phyloP scores from a whole-genome alignment of 2,329 filamentous ascomycete genomes.

The Aspergillus oerlinghausenensis region DNA sequence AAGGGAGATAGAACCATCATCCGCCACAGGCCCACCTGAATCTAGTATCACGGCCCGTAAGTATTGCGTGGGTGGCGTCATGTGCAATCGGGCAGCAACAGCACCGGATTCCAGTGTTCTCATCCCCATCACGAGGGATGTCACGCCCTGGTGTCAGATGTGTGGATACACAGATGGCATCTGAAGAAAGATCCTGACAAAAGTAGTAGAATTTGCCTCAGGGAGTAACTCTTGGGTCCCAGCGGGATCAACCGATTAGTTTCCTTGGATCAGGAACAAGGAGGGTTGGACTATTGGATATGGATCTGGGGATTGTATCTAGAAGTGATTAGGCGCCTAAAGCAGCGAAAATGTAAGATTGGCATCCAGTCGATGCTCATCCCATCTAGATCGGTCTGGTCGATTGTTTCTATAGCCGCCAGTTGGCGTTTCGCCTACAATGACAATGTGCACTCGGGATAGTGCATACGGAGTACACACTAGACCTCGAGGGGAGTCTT shows the following conservation, averaged over 20 bases:
- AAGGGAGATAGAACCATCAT: not conserved
- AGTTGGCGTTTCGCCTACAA: not conserved
- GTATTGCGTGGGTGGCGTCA: not conserved
- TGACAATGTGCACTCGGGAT: not conserved
- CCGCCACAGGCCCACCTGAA: not conserved
- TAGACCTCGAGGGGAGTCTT: not conserved
- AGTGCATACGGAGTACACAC: not conserved
- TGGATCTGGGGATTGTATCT: not conserved
- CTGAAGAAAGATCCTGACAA: not conserved
- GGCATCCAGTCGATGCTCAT: not conserved
- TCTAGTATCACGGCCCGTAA: not conserved
- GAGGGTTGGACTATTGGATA: not conserved
- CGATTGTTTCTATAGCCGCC: not conserved
- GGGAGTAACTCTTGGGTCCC: constrained; percentile 4
- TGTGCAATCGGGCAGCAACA: not conserved
- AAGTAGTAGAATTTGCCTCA: not conserved
- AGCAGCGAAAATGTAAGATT: not conserved
- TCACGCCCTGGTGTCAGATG: not conserved
- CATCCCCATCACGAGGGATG: not conserved
- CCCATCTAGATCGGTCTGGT: not conserved
- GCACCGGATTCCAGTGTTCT: not conserved
- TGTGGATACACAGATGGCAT: not conserved
- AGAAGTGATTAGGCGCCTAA: not conserved
- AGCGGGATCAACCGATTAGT: constrained; percentile 11
- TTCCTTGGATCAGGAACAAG: constrained; percentile 8